Evolutionary conservation across 2,329 filamentous ascomycete genomes (phyloP).

Genomic region (Emydomyces testavorans): DNA sequence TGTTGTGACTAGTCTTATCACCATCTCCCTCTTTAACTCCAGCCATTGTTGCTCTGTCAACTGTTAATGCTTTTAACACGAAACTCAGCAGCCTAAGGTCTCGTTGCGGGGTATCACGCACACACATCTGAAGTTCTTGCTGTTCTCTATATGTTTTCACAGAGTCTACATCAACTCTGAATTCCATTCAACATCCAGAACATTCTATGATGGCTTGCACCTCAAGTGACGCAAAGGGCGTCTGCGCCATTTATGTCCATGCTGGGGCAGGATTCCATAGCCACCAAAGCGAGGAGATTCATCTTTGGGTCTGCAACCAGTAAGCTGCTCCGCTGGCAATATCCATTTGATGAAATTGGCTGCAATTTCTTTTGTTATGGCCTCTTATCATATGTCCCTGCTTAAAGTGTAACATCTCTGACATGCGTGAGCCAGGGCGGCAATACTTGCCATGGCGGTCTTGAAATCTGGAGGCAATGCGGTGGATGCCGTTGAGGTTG

Average conservation of each 20-base stretch:
- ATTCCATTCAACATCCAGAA: background rate
- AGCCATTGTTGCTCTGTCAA: background rate
- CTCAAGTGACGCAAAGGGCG: slow-evolving; percentile 32
- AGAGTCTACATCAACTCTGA: background rate
- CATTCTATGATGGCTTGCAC: background rate
- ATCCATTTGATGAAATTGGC: no score
- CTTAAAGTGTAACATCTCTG: slow-evolving; percentile 17
- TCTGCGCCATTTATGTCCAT: slow-evolving; percentile 82
- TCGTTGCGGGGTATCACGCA: background rate
- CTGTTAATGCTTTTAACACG: no score
- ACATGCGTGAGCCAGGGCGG: slow-evolving; percentile 49
- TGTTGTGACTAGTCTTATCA: background rate
- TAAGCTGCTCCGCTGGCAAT: slow-evolving; percentile 40
- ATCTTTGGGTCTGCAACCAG: slow-evolving; percentile 80
- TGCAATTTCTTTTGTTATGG: no score
- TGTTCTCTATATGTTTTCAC: background rate
- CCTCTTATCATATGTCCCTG: no score
- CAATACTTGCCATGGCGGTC: slow-evolving; percentile 69
- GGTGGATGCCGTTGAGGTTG: slow-evolving; percentile 78
- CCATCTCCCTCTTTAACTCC: background rate
- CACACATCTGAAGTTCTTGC: background rate
- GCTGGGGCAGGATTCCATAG: slow-evolving; percentile 94
- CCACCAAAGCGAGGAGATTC: slow-evolving; percentile 67
- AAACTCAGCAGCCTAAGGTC: background rate
- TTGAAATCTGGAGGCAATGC: slow-evolving; percentile 68